A percentile compares a stretch with the other conserved stretches of the same genome.
Conservation (phyloP, 2,329 filamentous ascomycete genomes). For the Leptoxyphium fumago region DNA sequence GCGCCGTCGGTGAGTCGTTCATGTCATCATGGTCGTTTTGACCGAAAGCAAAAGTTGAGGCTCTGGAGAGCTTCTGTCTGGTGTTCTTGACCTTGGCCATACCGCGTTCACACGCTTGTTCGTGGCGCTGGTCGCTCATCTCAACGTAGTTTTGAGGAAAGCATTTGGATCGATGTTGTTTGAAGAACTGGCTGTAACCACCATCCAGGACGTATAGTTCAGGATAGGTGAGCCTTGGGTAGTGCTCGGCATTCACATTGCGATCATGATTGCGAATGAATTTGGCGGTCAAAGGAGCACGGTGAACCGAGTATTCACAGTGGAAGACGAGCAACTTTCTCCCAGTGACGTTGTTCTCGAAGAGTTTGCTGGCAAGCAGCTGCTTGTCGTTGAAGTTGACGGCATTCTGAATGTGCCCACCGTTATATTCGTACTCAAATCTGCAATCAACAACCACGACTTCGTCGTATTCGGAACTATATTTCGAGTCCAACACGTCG, state of each 20-base stretch:
- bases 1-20: slow-evolving; percentile 48
- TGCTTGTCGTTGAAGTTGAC: slow-evolving; percentile 98
- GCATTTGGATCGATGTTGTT: slow-evolving; percentile 63
- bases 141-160: slow-evolving; percentile 92
- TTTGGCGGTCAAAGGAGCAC: slow-evolving; percentile 90
- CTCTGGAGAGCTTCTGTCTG: slow-evolving; percentile 69
- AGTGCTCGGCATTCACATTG: slow-evolving; percentile 67
- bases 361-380: slow-evolving; percentile 62
- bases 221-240: slow-evolving; percentile 82
- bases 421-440: slow-evolving; percentile 97
- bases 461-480: slow-evolving; percentile 59
- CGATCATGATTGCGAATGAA: slow-evolving; percentile 84
- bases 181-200: slow-evolving; percentile 88
- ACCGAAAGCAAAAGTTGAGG: slow-evolving; percentile 92
- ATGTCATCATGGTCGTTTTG: slow-evolving; percentile 44
- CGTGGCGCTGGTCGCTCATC: slow-evolving; percentile 87
- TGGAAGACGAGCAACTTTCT: slow-evolving; percentile 64
- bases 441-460: slow-evolving; percentile 88
- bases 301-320: slow-evolving; percentile 96
- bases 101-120: slow-evolving; percentile 83
- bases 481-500: slow-evolving; percentile 77
- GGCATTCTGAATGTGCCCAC: slow-evolving; percentile 84
- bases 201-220: slow-evolving; percentile 96
- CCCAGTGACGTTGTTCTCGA: slow-evolving; percentile 44
- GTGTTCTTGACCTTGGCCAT: slow-evolving; percentile 87